phyloP scores from a whole-genome alignment of 2,329 filamentous ascomycete genomes.

The Penicillium sp. region DNA sequence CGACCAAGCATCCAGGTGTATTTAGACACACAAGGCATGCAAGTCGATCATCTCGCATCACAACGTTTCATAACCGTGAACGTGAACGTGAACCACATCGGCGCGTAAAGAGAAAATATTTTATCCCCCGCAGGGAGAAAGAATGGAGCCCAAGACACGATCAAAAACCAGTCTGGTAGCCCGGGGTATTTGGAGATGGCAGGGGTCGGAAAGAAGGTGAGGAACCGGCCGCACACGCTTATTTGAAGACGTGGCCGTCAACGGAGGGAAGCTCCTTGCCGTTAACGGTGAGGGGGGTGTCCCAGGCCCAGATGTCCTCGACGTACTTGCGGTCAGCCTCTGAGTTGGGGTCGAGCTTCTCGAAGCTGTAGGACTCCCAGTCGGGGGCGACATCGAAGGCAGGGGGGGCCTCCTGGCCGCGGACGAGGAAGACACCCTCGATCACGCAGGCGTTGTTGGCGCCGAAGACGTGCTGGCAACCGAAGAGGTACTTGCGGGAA shows the following conservation, averaged over 20 bases:
- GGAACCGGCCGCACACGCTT: constrained; percentile 46
- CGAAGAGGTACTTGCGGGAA: constrained; percentile 98
- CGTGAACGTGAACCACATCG: constrained; percentile 27
- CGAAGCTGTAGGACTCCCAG: constrained; percentile 94
- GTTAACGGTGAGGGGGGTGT: constrained; percentile 73
- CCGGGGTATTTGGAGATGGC: constrained; percentile 23
- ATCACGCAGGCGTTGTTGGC: constrained; percentile 85
- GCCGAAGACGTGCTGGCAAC: constrained; percentile 84
- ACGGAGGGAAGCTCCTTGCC: constrained; percentile 89
- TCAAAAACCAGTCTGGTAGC: constrained; percentile 7
- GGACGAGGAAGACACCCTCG: constrained; percentile 89
- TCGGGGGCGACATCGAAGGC: constrained; percentile 98
- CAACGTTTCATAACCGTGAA: constrained; percentile 28
- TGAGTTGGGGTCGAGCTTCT: constrained; percentile 89
- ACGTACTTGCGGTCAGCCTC: constrained; percentile 81
- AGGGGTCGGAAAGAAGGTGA: constrained; percentile 7
- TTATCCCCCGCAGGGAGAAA: constrained; percentile 11
- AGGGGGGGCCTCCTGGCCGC: constrained; percentile 78
- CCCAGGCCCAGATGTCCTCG: constrained; percentile 87
- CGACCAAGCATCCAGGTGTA: constrained; percentile 8
- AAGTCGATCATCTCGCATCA: constrained; percentile 22
- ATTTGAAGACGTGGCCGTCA: constrained; percentile 99
- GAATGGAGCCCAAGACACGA: constrained; percentile 8
- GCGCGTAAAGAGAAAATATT: constrained; percentile 22
- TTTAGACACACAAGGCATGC: background rate